Evolutionary conservation across 2,329 filamentous ascomycete genomes (phyloP).

Genomic region (Claviceps digitariae): DNA sequence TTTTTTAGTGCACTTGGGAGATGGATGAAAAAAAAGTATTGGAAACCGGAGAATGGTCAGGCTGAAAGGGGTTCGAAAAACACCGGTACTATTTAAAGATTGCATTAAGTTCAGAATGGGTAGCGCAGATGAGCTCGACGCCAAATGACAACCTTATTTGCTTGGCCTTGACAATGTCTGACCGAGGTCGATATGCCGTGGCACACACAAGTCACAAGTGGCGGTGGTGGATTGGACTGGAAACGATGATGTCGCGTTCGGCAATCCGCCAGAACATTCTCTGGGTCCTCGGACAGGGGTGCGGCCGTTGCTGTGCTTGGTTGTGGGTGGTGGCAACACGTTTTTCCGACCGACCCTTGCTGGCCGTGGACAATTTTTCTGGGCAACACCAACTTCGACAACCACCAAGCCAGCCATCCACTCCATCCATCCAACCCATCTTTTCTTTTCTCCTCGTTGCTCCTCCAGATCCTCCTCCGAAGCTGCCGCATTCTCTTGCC

Average conservation of each 20-base stretch:
- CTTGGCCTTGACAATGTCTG: background rate
- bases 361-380: conserved; percentile 29
- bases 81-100: background rate
- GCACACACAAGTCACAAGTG: background rate
- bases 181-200: background rate
- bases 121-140: background rate
- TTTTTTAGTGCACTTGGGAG: background rate
- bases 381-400: conserved; percentile 10
- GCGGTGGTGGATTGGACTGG: background rate
- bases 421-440: background rate
- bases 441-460: conserved; percentile 2
- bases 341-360: conserved; percentile 23
- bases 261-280: conserved; percentile 8
- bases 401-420: conserved; percentile 4
- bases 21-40: background rate
- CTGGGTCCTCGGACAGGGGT: conserved; percentile 5
- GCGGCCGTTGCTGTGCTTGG: background rate
- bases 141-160: background rate
- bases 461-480: conserved; percentile 3
- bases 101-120: background rate
- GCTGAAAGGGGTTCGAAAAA: background rate
- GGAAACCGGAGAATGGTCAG: background rate
- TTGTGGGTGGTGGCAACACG: conserved; percentile 13
- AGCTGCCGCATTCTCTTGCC: conserved; percentile 5
- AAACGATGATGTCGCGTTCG: background rate